Conservation (phyloP, 805 yeast species). For the Saccharomycopsis olivae region DNA sequence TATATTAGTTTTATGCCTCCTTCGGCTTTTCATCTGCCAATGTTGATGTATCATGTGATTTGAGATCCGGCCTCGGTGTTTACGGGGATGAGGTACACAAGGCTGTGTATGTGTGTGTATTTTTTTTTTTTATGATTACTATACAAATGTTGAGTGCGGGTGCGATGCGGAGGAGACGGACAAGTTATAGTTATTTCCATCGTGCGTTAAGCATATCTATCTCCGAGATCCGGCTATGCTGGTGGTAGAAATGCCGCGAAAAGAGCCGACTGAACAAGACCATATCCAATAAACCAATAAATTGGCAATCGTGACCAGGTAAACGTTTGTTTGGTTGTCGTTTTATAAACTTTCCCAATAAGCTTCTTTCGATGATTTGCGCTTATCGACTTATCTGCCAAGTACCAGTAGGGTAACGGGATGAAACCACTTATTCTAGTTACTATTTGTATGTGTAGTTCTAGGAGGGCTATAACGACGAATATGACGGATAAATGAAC, state of each 20-base stretch:
- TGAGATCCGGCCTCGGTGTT: too few relatives aligned
- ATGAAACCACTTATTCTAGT: slow-evolving; percentile 69
- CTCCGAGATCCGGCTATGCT: slow-evolving; percentile 48
- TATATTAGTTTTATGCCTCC: too few relatives aligned
- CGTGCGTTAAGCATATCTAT: too few relatives aligned
- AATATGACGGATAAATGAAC: slow-evolving; percentile 33
- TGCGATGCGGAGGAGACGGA: too few relatives aligned
- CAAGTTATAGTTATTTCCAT: too few relatives aligned
- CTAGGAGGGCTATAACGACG: slow-evolving; percentile 39
- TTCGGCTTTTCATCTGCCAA: too few relatives aligned
- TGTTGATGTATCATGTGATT: too few relatives aligned
- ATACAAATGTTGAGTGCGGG: too few relatives aligned
- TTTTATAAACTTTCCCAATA: slow-evolving; percentile 13
- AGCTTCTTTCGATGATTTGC: slow-evolving; percentile 17
- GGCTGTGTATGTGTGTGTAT: too few relatives aligned
- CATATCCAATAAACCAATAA: slow-evolving; percentile 51
- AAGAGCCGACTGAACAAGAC: slow-evolving; percentile 53
- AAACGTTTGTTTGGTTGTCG: neutral
- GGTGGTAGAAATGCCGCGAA: slow-evolving; percentile 88
- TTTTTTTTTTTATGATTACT: too few relatives aligned
- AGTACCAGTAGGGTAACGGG: slow-evolving; percentile 69
- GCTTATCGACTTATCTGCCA: slow-evolving; percentile 32
- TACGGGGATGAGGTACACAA: too few relatives aligned
- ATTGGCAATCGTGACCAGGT: slow-evolving; percentile 25
- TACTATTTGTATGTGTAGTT: slow-evolving; percentile 81